Conservation (phyloP, 805 yeast genomes). For the Myxozyma neotropica region DNA sequence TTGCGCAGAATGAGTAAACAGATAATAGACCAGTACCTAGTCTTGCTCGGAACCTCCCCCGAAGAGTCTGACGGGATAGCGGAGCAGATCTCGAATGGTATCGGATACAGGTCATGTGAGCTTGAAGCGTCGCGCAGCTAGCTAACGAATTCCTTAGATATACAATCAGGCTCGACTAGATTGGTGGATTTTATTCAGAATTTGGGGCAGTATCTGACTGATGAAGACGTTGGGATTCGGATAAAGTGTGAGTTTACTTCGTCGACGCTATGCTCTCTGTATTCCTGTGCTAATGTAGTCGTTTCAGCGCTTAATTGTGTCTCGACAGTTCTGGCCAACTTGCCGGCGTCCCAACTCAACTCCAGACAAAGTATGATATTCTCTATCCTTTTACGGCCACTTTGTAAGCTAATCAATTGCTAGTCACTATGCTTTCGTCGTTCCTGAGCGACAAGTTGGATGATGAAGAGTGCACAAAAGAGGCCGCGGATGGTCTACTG, state of each 20-base stretch:
- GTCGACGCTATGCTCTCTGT: neutral
- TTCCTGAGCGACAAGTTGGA: constrained; percentile 70
- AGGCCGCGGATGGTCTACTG: constrained; percentile 57
- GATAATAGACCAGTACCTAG: constrained; percentile 22
- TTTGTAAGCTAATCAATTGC: constrained; percentile 11
- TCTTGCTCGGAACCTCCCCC: constrained; percentile 12
- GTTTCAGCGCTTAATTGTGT: constrained; percentile 49
- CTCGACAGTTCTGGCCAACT: constrained; percentile 44
- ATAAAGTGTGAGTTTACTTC: constrained; percentile 41
- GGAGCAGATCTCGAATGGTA: constrained; percentile 19
- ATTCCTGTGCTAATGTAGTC: neutral
- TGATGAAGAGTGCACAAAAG: constrained; percentile 58
- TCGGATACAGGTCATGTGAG: neutral
- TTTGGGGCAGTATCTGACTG: constrained; percentile 64
- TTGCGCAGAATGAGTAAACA: constrained; percentile 11
- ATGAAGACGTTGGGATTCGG: constrained; percentile 58
- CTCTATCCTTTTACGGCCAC: too few relatives aligned
- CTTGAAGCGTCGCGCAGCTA: neutral
- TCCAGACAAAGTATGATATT: constrained; percentile 42
- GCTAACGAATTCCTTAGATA: constrained; percentile 24
- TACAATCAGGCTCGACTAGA: constrained; percentile 40
- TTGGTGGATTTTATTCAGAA: constrained; percentile 58
- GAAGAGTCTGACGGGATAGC: constrained; percentile 23
- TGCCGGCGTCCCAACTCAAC: constrained; percentile 42
- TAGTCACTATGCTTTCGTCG: constrained; percentile 42